Evolutionary conservation across 78 protist species (phyloP).

Genomic region (Dictyostelium purpureum): DNA sequence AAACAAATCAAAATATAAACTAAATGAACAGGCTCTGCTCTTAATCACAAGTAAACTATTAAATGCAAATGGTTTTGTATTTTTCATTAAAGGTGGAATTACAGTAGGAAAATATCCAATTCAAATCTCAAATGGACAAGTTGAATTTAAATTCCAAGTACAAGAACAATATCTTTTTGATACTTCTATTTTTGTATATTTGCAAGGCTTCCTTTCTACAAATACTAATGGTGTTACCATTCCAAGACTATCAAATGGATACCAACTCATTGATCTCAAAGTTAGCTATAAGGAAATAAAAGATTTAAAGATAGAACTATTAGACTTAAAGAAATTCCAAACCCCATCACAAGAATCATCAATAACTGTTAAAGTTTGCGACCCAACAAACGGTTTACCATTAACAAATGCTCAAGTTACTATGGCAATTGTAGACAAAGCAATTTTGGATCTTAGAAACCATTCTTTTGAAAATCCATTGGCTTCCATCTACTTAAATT

Average conservation of each 20-base stretch:
- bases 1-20: too few relatives aligned
- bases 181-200: too few relatives aligned
- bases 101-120: too few relatives aligned
- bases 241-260: neutral
- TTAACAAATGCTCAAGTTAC: conserved; percentile 8
- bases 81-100: too few relatives aligned
- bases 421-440: conserved; percentile 27
- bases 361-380: neutral
- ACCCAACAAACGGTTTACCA: neutral
- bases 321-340: conserved; percentile 5
- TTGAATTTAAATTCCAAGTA: too few relatives aligned
- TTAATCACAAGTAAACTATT: too few relatives aligned
- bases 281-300: neutral
- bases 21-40: too few relatives aligned
- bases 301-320: neutral
- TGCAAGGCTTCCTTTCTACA: too few relatives aligned
- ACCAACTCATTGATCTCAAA: neutral
- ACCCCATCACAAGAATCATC: neutral
- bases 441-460: neutral
- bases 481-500: neutral
- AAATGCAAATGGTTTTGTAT: too few relatives aligned
- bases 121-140: too few relatives aligned
- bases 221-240: neutral
- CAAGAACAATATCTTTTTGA: too few relatives aligned
- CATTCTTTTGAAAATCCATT: neutral